A percentile compares a stretch with the other conserved stretches of the same genome.
phyloP scores from a whole-genome alignment of 257 asterid genomes.

The Penstemon eatonii region DNA sequence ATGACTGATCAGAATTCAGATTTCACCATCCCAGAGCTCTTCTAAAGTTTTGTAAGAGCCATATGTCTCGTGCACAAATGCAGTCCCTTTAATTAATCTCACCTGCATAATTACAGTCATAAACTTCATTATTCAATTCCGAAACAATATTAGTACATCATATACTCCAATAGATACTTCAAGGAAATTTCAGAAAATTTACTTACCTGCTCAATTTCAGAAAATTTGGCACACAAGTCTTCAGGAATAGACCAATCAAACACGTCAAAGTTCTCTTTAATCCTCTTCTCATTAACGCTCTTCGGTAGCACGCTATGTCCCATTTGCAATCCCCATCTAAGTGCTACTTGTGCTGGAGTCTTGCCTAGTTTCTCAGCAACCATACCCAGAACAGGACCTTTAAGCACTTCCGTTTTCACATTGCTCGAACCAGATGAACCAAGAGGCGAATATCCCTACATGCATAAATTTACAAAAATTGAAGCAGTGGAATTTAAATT shows the following conservation, averaged over 20 bases:
- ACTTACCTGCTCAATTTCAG: constrained; percentile 41
- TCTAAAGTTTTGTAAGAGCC: constrained; percentile 60
- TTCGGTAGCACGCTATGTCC: constrained; percentile 51
- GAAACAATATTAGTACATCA: too few species aligned
- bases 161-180: background rate
- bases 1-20: constrained; percentile 7
- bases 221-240: constrained; percentile 31
- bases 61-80: constrained; percentile 46
- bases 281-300: constrained; percentile 39
- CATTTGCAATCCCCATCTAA: constrained; percentile 53
- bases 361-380: constrained; percentile 43
- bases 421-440: constrained; percentile 54
- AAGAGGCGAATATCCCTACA: constrained; percentile 67
- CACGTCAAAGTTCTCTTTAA: constrained; percentile 40
- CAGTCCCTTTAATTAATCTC: constrained; percentile 44
- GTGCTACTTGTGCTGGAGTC: constrained; percentile 43
- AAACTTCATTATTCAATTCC: too few species aligned
- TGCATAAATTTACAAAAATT: background rate
- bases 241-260: constrained; percentile 45
- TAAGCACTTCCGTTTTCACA: constrained; percentile 43
- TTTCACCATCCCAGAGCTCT: constrained; percentile 82
- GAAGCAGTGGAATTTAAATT: background rate
- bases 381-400: constrained; percentile 36
- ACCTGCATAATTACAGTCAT: constrained; percentile 38
- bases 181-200: too few species aligned